Evolutionary conservation across 257 asterid genomes (phyloP).

Genomic region (Primulina huaijiensis): DNA sequence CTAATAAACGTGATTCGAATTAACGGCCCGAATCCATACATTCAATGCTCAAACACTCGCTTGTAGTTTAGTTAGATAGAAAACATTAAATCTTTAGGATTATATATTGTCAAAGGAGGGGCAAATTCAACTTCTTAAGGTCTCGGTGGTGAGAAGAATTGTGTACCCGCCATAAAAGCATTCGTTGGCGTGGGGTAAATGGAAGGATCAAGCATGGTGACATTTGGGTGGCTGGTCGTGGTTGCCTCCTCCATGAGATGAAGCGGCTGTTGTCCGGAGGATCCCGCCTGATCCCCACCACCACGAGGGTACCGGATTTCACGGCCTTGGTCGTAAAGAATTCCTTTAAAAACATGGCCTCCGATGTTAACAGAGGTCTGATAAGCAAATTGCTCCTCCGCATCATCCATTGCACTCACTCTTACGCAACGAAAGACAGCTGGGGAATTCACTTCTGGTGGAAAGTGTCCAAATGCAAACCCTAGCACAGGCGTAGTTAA

Average conservation of each 20-base stretch:
- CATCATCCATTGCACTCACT: slow-evolving; percentile 45
- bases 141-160: slow-evolving; percentile 80
- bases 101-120: background rate
- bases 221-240: slow-evolving; percentile 24
- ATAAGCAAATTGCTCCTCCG: slow-evolving; percentile 47
- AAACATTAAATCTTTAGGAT: background rate
- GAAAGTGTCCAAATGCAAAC: slow-evolving; percentile 45
- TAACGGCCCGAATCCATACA: background rate
- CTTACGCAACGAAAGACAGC: slow-evolving; percentile 54
- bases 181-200: slow-evolving; percentile 51
- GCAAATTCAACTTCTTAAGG: slow-evolving; percentile 27
- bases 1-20: slow-evolving; percentile 9
- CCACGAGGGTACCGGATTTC: slow-evolving; percentile 32
- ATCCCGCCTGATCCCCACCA: slow-evolving; percentile 29
- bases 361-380: slow-evolving; percentile 61
- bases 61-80: background rate
- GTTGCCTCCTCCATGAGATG: slow-evolving; percentile 35
- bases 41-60: background rate
- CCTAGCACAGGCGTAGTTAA: slow-evolving; percentile 27
- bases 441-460: slow-evolving; percentile 43
- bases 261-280: slow-evolving; percentile 39
- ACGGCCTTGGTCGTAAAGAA: slow-evolving; percentile 61
- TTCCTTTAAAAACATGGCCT: slow-evolving; percentile 60
- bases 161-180: slow-evolving; percentile 82
- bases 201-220: slow-evolving; percentile 57